A percentile compares a stretch with the other conserved stretches of the same genome.
Evolutionary conservation across 768 basidiomycete genomes (phyloP).

Genomic region (Rhizopogon vulgaris): DNA sequence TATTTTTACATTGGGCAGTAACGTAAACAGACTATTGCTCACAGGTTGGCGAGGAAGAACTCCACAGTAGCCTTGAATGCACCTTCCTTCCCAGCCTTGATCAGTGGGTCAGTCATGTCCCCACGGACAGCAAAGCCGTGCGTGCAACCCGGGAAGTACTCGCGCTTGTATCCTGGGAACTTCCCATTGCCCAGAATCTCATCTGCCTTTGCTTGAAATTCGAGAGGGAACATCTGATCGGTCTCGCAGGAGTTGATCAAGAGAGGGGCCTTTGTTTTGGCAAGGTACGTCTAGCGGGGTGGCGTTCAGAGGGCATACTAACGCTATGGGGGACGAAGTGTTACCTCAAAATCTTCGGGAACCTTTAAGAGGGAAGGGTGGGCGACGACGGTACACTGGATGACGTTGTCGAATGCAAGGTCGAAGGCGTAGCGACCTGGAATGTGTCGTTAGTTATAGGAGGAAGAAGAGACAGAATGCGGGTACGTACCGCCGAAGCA

Average conservation of each 20-base stretch:
- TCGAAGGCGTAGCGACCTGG: conserved; percentile 55
- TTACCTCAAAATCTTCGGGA: conserved; percentile 58
- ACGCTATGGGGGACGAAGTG: conserved; percentile 1
- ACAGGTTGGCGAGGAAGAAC: conserved; percentile 39
- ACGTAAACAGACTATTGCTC: neutral
- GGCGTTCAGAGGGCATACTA: neutral
- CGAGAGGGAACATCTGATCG: conserved; percentile 46
- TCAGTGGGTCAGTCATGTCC: conserved; percentile 38
- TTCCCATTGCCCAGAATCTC: conserved; percentile 41
- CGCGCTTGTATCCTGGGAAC: conserved; percentile 45
- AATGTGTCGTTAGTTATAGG: neutral
- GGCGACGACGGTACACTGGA: conserved; percentile 41
- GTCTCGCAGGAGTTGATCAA: conserved; percentile 62
- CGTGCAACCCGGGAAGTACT: conserved; percentile 40
- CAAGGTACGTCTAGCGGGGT: conserved; percentile 40
- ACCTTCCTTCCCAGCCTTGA: conserved; percentile 59
- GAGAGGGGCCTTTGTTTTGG: conserved; percentile 44
- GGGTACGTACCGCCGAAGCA: conserved; percentile 55
- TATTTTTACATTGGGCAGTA: neutral
- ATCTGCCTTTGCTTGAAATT: conserved; percentile 40
- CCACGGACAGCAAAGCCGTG: conserved; percentile 53
- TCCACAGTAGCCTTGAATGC: conserved; percentile 52
- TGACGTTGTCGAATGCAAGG: conserved; percentile 49
- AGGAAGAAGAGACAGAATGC: neutral
- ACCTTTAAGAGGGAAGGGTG: conserved; percentile 61